Percentiles rank a stretch among this genome's conserved stretches.
Conservation (phyloP, 352 stramenopile species). For the Globisporangium takayamanum region DNA sequence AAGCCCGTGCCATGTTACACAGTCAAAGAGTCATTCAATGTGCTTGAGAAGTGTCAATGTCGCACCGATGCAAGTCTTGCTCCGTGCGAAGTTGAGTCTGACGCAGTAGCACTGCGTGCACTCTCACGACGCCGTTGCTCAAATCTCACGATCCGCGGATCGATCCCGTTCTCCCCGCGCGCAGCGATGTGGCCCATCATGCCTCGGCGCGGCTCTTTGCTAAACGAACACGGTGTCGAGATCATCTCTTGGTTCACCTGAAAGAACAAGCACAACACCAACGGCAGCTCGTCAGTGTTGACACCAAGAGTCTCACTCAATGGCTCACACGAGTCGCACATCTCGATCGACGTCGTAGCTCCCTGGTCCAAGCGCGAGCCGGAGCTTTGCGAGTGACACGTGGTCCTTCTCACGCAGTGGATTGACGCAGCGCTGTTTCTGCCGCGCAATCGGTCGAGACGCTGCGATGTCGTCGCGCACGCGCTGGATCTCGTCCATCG, state of each 20-base stretch:
- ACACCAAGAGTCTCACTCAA: neutral
- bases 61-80: neutral
- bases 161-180: constrained; percentile 15
- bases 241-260: constrained; percentile 41
- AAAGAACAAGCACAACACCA: neutral
- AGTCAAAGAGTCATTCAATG: neutral
- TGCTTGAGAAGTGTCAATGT: neutral
- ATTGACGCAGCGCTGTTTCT: constrained; percentile 9
- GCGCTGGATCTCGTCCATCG: constrained; percentile 27
- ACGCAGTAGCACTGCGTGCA: neutral
- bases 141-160: constrained; percentile 10
- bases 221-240: constrained; percentile 40
- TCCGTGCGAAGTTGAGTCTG: neutral
- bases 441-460: neutral
- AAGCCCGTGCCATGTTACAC: neutral
- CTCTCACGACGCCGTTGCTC: neutral
- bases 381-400: constrained; percentile 18
- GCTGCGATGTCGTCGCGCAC: constrained; percentile 4
- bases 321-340: constrained; percentile 12
- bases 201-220: constrained; percentile 32
- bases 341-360: constrained; percentile 48
- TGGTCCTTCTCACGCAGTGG: neutral
- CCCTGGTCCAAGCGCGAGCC: constrained; percentile 38
- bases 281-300: neutral
- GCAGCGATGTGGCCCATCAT: constrained; percentile 32